Percentiles rank a stretch among this genome's conserved stretches.
phyloP scores from a whole-genome alignment of 805 yeast genomes.

The Candida yuanshanica region DNA sequence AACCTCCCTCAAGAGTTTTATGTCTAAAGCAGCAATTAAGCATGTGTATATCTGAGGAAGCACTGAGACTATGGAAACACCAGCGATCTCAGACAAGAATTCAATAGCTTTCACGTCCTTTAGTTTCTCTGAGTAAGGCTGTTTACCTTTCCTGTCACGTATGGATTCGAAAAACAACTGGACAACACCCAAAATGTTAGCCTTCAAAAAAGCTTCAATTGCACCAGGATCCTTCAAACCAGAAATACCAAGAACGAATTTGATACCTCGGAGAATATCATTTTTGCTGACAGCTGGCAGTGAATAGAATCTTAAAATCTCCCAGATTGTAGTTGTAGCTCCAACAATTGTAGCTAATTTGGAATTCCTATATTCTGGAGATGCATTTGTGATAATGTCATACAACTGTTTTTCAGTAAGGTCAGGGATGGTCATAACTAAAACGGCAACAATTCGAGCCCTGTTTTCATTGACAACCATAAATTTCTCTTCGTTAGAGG shows the following conservation, averaged over 20 bases:
- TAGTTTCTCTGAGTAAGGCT: conserved; percentile 66
- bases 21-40: conserved; percentile 71
- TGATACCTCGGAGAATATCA: conserved; percentile 33
- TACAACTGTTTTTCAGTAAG: conserved; percentile 46
- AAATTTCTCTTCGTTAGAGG: conserved; percentile 38
- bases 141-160: conserved; percentile 65
- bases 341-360: conserved; percentile 24
- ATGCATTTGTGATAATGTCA: conserved; percentile 46
- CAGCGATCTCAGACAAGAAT: conserved; percentile 51
- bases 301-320: conserved; percentile 37
- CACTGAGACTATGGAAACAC: conserved; percentile 54
- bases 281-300: conserved; percentile 27
- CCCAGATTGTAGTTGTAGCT: conserved; percentile 31
- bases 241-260: conserved; percentile 29
- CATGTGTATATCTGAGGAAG: conserved; percentile 85
- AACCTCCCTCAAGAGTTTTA: conserved; percentile 49
- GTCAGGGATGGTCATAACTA: conserved; percentile 44
- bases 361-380: conserved; percentile 38
- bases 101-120: conserved; percentile 70
- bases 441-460: conserved; percentile 50
- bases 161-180: conserved; percentile 76
- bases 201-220: conserved; percentile 41
- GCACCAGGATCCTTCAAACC: conserved; percentile 15
- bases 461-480: conserved; percentile 44
- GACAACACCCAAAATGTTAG: conserved; percentile 65